phyloP scores from a whole-genome alignment of 225 moss, liverwort and hornwort species.

The Marchantia paleacea region DNA sequence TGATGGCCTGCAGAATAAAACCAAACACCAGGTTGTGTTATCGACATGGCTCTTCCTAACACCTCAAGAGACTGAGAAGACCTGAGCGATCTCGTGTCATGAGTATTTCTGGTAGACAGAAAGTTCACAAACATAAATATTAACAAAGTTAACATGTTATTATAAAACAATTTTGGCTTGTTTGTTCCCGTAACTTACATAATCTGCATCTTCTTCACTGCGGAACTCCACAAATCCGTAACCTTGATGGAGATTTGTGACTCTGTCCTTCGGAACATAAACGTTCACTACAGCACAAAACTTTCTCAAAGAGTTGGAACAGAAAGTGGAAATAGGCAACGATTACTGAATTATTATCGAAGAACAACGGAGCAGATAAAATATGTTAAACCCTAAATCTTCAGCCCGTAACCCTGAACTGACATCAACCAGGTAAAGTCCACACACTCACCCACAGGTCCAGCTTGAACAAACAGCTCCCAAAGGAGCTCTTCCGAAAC shows the following conservation, averaged over 20 bases:
- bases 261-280: conserved; percentile 98
- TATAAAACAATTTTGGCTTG: background rate
- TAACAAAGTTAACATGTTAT: background rate
- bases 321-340: background rate
- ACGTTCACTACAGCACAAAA: conserved; percentile 66
- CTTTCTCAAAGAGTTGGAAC: background rate
- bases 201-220: conserved; percentile 98
- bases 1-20: conserved; percentile 48
- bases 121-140: background rate
- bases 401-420: background rate
- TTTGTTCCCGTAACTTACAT: conserved; percentile 49
- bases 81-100: background rate
- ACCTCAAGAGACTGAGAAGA: background rate
- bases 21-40: background rate
- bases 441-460: conserved; percentile 80
- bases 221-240: conserved; percentile 99
- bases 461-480: conserved; percentile 98
- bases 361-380: background rate
- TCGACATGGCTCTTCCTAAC: background rate
- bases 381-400: conserved; percentile 19
- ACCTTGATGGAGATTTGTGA: conserved; percentile 96
- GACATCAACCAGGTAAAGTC: background rate
- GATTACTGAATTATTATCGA: background rate
- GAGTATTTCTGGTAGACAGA: background rate
- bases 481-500: conserved; percentile 97